These are phyloP conservation scores for Fusarium sp. DNA, from an alignment of 2,329 filamentous ascomycete genomes.

Conservation along the genomic window DNA sequence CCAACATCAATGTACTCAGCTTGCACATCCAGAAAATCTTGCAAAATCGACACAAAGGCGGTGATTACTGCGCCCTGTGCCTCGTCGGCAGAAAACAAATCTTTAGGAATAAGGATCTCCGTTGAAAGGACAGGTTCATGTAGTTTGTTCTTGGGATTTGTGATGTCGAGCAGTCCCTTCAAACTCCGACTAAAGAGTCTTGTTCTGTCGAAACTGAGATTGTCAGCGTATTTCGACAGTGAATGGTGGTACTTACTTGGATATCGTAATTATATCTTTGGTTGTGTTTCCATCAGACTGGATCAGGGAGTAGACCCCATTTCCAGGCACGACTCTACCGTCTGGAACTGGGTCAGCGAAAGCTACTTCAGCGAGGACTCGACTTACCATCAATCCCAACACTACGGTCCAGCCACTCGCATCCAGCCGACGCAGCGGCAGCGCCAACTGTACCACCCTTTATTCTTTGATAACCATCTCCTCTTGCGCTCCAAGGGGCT, in stretches of 20 bases:
- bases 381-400: slow-evolving; percentile 57
- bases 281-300: slow-evolving; percentile 36
- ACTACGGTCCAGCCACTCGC: slow-evolving; percentile 60
- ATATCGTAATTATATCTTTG: slow-evolving; percentile 30
- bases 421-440: slow-evolving; percentile 56
- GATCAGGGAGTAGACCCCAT: slow-evolving; percentile 53
- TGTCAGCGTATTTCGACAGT: slow-evolving; percentile 4
- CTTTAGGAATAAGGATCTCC: slow-evolving; percentile 49
- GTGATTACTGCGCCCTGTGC: slow-evolving; percentile 26
- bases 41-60: slow-evolving; percentile 48
- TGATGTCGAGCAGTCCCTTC: slow-evolving; percentile 44
- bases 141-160: not conserved
- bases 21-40: slow-evolving; percentile 32
- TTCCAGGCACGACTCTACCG: slow-evolving; percentile 42
- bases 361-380: not conserved
- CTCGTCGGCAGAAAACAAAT: slow-evolving; percentile 36
- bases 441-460: slow-evolving; percentile 58
- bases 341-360: slow-evolving; percentile 44
- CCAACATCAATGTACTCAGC: slow-evolving; percentile 39
- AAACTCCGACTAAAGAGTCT: slow-evolving; percentile 50
- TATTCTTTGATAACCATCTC: slow-evolving; percentile 62
- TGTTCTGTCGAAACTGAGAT: slow-evolving; percentile 36
- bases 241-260: slow-evolving; percentile 11
- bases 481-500: slow-evolving; percentile 63
- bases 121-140: slow-evolving; percentile 11